Base-by-base conservation (phyloP, 495 filamentous ascomycete genomes). In the Aspergillus funiculosus region DNA sequence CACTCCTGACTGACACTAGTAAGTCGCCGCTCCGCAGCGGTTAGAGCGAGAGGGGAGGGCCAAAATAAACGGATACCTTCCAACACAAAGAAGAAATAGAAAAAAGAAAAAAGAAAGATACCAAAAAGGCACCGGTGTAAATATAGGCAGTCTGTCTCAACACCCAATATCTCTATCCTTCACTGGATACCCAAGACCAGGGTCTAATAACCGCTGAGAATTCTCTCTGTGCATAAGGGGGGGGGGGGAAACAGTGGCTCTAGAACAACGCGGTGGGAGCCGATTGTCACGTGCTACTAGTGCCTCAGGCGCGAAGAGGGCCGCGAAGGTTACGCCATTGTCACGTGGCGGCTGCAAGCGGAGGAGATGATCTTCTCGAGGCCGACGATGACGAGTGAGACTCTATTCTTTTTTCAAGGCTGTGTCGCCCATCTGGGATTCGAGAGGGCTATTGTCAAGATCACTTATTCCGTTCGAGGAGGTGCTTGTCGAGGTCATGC, bases 11-110 rank as follows among this genome's bases (percentile, higher is more conserved):
- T 47, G 48, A 36, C 41, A 51, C 43, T 44, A 53, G 43, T 44
- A 39, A n/a, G 42, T 46, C 54, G 57, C 53, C 51, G 58, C 58
- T 56, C 52, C 54, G 58, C 57, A 49, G 41, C 48, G 45, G 30
- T 54, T 46, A 35, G 45, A 46, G 47, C 37, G 28, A 50, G 47
- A 46, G 47, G 31, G 51, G 45, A 45, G 30, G 46, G 41, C 39
- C 35, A 49, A 47, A 21, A 48, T 46, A 21, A 2, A 35, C 31
- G 25, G 39, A 24, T 43, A 41, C 42, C 31, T 39, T 48, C 39
- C 47, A 44, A 19, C 34, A 21, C 36, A 27, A 25, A 34, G 15
- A 19, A 24, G 21, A 19, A 15, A 20, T 31, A 20, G 20, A 34
- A 5, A 22, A 11, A n/a, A 34, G 2, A 25, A n/a, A n/a, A n/a